Conservation (phyloP, 2,329 filamentous ascomycete species). For the Fusarium lateritium region DNA sequence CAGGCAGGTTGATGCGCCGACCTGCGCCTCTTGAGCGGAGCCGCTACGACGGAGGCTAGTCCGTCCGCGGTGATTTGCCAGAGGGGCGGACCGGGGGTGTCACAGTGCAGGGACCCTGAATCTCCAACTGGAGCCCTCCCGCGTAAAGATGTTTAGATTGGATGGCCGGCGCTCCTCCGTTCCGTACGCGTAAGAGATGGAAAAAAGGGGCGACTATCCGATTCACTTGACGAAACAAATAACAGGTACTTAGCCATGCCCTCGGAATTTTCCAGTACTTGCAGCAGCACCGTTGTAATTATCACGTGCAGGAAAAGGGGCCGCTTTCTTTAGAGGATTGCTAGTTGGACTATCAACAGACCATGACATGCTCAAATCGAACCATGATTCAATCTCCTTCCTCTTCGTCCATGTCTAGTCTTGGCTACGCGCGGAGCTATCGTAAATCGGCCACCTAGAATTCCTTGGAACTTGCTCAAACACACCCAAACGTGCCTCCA, state of each 20-base stretch:
- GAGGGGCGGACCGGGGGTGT: neutral
- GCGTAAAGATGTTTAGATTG: too few relatives aligned
- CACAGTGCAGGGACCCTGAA: conserved; percentile 23
- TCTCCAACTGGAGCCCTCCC: neutral
- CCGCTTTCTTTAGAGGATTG: too few relatives aligned
- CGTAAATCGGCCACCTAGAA: neutral
- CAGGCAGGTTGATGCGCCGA: neutral
- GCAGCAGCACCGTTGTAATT: too few relatives aligned
- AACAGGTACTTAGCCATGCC: too few relatives aligned
- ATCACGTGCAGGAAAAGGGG: neutral
- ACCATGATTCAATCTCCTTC: neutral
- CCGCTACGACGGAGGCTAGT: neutral
- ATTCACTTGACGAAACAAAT: too few relatives aligned
- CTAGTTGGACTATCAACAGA: too few relatives aligned
- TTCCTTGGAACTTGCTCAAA: too few relatives aligned
- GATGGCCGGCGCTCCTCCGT: neutral
- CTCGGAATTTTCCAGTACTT: too few relatives aligned
- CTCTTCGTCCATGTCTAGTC: neutral
- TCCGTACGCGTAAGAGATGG: conserved; percentile 7
- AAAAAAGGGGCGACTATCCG: neutral
- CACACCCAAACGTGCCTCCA: too few relatives aligned
- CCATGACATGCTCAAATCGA: neutral
- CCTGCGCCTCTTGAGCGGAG: conserved; percentile 9
- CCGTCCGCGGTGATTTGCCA: too few relatives aligned
- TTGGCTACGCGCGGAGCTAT: neutral